A percentile compares a stretch with the other conserved stretches of the same genome.
phyloP scores from a whole-genome alignment of 805 yeast genomes.

The Saturnispora kantuleensis region DNA sequence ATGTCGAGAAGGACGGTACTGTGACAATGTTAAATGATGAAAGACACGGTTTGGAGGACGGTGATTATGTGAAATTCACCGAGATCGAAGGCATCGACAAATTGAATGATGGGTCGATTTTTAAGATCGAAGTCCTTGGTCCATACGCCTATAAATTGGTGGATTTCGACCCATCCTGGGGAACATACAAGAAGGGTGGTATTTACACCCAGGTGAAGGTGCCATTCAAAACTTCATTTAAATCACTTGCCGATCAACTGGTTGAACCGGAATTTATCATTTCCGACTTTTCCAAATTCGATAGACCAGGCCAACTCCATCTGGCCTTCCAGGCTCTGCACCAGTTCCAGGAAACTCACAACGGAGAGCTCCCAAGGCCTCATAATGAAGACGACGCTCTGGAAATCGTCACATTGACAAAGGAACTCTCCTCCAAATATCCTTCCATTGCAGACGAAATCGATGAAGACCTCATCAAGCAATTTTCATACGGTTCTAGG shows the following conservation, averaged over 20 bases:
- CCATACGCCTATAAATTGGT: conserved; percentile 83
- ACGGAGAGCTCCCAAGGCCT: conserved; percentile 67
- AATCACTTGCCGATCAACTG: conserved; percentile 56
- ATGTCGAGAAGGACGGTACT: conserved; percentile 77
- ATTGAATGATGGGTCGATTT: conserved; percentile 64
- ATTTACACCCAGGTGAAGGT: conserved; percentile 86
- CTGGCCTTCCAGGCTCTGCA: conserved; percentile 86
- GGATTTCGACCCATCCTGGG: conserved; percentile 43
- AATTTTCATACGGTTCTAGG: conserved; percentile 72
- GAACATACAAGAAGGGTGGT: conserved; percentile 74
- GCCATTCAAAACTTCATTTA: conserved; percentile 56
- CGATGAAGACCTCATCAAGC: conserved; percentile 56
- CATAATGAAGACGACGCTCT: conserved; percentile 64
- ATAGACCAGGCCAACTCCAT: conserved; percentile 84
- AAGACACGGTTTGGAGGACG: conserved; percentile 91
- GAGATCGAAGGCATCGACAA: conserved; percentile 76
- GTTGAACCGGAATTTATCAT: conserved; percentile 65
- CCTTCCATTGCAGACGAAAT: conserved; percentile 43
- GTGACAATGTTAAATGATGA: conserved; percentile 90
- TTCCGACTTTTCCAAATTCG: conserved; percentile 91
- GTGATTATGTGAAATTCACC: conserved; percentile 75
- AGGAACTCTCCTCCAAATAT: conserved; percentile 46
- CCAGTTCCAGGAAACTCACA: conserved; percentile 54
- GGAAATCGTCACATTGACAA: conserved; percentile 50
- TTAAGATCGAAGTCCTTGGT: conserved; percentile 76